Base-by-base conservation (phyloP, 2,329 filamentous ascomycete genomes). In the Alternaria metachromatica region DNA sequence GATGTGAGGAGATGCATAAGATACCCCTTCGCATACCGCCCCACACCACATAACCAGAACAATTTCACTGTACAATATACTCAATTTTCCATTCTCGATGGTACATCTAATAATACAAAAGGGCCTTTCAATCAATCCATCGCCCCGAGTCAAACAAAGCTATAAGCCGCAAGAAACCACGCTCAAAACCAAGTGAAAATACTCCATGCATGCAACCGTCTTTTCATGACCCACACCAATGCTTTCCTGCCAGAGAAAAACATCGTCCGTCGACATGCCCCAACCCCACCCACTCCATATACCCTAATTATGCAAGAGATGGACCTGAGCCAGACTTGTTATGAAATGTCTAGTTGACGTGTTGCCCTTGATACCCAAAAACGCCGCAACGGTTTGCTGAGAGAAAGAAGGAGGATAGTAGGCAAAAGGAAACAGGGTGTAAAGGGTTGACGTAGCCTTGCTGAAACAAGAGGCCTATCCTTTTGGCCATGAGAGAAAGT, bases 101-200 rank as follows among this genome's bases (percentile, higher is more conserved):
- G 49, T 37, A 53, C 21, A 53, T 53, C 28, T 53, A 53, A 15
- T 53, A 53, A 53, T 53, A 53, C 49, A 53, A 53, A 53, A 53
- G 37, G 33, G 13, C 23, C 20, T 37, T 20, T 50, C 21, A 15
- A 12, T 15, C 49, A 37, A 53, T 37, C 33, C 33, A n/a, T 37
- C 33, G 33, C 33, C 37, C n/a, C 8, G 8, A 41, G 7, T 5
- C 37, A 41, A 41, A 41, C 37, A 5, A 18, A 41, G 37, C 37
- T 41, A 41, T 18, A 41, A 41, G 37, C 37, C 15, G 12, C 30
- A 18, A 41, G 23, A 21, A 53, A 41, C 20, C 30, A 53, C 49
- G 49, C 49, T 53, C 10, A 10, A 53, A 30, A 41, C 33, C 28
- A 25, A 53, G 11, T 4, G 3, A 46, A 7, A 18, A 41, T 53